A percentile compares a stretch with the other conserved stretches of the same genome.
Conservation (phyloP, 148 eudicot species). For the Beta vulgaris region DNA sequence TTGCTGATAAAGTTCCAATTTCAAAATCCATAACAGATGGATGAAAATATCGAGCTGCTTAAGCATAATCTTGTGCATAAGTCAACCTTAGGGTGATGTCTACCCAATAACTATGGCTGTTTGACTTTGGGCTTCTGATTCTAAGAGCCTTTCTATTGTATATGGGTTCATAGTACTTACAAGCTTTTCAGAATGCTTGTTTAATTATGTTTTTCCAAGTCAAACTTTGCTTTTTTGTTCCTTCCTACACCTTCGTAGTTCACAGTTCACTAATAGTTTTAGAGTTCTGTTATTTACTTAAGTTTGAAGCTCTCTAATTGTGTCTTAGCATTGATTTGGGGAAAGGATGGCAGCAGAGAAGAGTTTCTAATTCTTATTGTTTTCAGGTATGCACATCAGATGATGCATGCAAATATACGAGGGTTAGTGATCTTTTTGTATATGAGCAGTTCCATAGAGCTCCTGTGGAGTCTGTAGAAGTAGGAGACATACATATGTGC, state of each 20-base stretch:
- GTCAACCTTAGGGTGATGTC: background rate
- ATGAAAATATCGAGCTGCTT: background rate
- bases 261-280: background rate
- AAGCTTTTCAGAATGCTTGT: too few species aligned
- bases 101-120: background rate
- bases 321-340: background rate
- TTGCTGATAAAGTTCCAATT: constrained; percentile 1
- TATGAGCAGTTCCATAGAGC: constrained; percentile 85
- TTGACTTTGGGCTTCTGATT: background rate
- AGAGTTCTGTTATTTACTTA: background rate
- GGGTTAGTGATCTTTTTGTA: constrained; percentile 86
- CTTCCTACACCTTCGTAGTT: background rate
- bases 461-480: constrained; percentile 77
- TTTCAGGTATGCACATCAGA: constrained; percentile 82
- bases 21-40: background rate
- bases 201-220: too few species aligned
- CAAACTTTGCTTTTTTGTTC: background rate
- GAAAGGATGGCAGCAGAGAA: background rate
- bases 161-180: background rate
- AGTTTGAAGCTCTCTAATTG: background rate
- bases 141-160: background rate
- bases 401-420: constrained; percentile 76
- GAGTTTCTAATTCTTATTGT: background rate
- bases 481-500: constrained; percentile 99
- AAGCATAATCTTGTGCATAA: background rate